These are phyloP conservation scores for Aphanomyces cochlioides DNA, from an alignment of 352 stramenopile genomes.

Conservation along the genomic window DNA sequence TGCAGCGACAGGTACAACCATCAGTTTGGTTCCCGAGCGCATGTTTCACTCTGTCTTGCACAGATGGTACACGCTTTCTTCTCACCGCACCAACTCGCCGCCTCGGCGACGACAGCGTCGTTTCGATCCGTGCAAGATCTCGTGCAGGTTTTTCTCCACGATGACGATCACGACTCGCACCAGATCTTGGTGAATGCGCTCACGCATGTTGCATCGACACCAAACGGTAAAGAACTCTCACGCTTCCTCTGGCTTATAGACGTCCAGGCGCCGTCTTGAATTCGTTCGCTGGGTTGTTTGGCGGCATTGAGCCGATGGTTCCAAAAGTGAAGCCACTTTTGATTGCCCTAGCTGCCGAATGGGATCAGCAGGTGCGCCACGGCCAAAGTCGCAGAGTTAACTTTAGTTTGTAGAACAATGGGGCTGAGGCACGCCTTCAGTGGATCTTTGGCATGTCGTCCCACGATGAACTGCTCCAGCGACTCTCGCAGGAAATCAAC, in stretches of 20 bases:
- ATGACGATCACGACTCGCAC: neutral
- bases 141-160: neutral
- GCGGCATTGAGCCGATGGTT: conserved; percentile 14
- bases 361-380: conserved; percentile 4
- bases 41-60: neutral
- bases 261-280: conserved; percentile 4
- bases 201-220: neutral
- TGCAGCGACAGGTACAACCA: conserved; percentile 4
- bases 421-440: neutral
- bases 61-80: conserved; percentile 15
- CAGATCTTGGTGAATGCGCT: neutral
- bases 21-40: neutral
- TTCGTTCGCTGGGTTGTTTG: conserved; percentile 19
- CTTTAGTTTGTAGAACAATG: neutral
- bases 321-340: neutral
- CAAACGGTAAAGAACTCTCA: neutral
- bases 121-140: neutral
- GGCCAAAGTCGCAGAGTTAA: too few relatives aligned
- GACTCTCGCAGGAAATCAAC: conserved; percentile 7
- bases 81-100: neutral
- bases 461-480: neutral
- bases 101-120: neutral
- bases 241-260: too few relatives aligned
- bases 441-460: neutral
- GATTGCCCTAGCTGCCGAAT: conserved; percentile 6